Conservation (phyloP, 1,284 basidiomycete species). For the Ganoderma lingzhi region DNA sequence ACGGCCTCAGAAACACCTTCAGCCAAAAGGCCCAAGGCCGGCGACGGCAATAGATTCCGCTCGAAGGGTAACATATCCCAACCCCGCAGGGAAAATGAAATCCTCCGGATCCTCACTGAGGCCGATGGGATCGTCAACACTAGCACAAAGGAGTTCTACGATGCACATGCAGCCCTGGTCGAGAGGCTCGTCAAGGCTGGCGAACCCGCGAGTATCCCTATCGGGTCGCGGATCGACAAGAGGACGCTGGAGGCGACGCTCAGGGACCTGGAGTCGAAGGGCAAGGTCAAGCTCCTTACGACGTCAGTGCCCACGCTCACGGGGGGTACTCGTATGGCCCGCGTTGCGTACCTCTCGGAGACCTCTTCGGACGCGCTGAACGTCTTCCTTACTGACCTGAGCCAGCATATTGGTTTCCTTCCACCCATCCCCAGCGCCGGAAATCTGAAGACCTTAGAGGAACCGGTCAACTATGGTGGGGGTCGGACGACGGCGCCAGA, state of each 20-base stretch:
- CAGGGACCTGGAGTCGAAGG: conserved; percentile 64
- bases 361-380: conserved; percentile 58
- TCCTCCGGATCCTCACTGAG: conserved; percentile 67
- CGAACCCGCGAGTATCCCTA: conserved; percentile 71
- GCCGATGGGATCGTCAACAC: conserved; percentile 71
- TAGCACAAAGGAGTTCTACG: conserved; percentile 72
- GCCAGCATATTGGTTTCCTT: conserved; percentile 46
- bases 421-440: conserved; percentile 36
- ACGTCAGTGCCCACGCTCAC: conserved; percentile 63
- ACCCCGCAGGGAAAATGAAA: conserved; percentile 79
- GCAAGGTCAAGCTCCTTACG: conserved; percentile 70
- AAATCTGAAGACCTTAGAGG: conserved; percentile 54
- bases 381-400: conserved; percentile 59
- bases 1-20: conserved; percentile 26
- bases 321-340: conserved; percentile 60
- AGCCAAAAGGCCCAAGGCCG: conserved; percentile 37
- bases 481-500: conserved; percentile 41
- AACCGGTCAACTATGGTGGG: conserved; percentile 61
- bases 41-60: conserved; percentile 34
- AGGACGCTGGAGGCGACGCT: conserved; percentile 70
- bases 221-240: conserved; percentile 76
- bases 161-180: conserved; percentile 67
- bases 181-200: conserved; percentile 61
- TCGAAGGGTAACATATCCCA: conserved; percentile 72
- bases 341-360: conserved; percentile 67